These are phyloP conservation scores for Ogataea chonburiensis DNA, from an alignment of 805 yeast species.

Conservation along the genomic window DNA sequence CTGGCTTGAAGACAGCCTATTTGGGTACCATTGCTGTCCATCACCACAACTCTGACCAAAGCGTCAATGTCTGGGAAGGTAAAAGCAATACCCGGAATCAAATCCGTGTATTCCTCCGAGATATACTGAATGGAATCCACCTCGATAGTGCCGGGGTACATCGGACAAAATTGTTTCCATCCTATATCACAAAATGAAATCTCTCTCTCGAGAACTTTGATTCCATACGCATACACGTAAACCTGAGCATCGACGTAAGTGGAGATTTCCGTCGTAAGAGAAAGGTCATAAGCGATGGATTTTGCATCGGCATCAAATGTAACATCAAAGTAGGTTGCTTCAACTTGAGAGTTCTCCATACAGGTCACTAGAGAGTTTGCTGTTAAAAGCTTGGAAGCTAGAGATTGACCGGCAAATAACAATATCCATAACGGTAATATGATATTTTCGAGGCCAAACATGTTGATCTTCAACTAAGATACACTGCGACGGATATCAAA, in stretches of 20 bases:
- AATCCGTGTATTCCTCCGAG: constrained; percentile 44
- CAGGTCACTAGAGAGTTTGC: constrained; percentile 87
- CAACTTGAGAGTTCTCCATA: constrained; percentile 69
- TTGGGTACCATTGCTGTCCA: constrained; percentile 36
- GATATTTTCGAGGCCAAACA: constrained; percentile 1
- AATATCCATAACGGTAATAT: neutral
- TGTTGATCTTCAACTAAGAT: too few species aligned
- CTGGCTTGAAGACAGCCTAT: constrained; percentile 76
- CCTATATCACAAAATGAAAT: constrained; percentile 64
- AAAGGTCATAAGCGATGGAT: constrained; percentile 65
- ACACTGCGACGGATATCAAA: neutral
- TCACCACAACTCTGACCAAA: constrained; percentile 54
- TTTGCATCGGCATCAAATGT: constrained; percentile 69
- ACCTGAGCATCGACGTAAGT: constrained; percentile 68
- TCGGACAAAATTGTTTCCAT: constrained; percentile 89
- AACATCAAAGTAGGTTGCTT: constrained; percentile 75
- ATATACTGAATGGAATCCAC: constrained; percentile 69
- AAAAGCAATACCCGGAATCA: constrained; percentile 83
- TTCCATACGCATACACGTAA: constrained; percentile 84
- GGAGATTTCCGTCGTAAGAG: constrained; percentile 64
- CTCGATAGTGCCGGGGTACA: constrained; percentile 78
- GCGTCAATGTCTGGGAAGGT: constrained; percentile 87
- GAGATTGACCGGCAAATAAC: constrained; percentile 1
- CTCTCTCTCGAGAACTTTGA: constrained; percentile 55
- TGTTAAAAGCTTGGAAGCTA: constrained; percentile 36